Conservation (phyloP, 768 basidiomycete species). For the Termitomyces sp. region DNA sequence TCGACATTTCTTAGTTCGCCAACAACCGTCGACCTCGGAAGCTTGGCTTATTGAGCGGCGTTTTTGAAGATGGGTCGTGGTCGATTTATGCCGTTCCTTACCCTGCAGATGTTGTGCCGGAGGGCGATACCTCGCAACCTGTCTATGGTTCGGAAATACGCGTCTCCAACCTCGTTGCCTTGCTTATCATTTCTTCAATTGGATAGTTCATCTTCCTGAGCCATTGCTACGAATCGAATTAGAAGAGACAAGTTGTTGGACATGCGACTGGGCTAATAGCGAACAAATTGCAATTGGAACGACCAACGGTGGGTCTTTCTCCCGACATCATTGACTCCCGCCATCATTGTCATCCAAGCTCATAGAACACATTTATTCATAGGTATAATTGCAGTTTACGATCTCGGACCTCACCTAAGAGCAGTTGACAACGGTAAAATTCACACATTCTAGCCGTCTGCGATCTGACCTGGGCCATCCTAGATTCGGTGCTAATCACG, state of each 20-base stretch:
- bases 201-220: constrained; percentile 52
- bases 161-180: background rate
- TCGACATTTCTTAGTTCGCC: constrained; percentile 6
- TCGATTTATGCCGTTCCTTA: constrained; percentile 79
- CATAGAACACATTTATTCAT: constrained; percentile 51
- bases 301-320: constrained; percentile 61
- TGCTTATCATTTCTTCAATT: background rate
- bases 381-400: constrained; percentile 59
- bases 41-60: constrained; percentile 80
- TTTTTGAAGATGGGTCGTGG: constrained; percentile 85
- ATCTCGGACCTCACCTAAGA: constrained; percentile 43
- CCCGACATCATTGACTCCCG: no score
- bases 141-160: constrained; percentile 43
- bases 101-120: constrained; percentile 48
- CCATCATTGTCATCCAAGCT: constrained; percentile 46
- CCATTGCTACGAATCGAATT: constrained; percentile 73
- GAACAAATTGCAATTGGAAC: constrained; percentile 79
- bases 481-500: constrained; percentile 26
- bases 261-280: constrained; percentile 89
- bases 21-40: constrained; percentile 38
- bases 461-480: background rate
- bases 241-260: constrained; percentile 73
- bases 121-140: constrained; percentile 26
- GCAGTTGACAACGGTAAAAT: constrained; percentile 30
- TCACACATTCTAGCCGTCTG: constrained; percentile 2